phyloP scores from a whole-genome alignment of 768 basidiomycete species.

The Dioszegia crocea region DNA sequence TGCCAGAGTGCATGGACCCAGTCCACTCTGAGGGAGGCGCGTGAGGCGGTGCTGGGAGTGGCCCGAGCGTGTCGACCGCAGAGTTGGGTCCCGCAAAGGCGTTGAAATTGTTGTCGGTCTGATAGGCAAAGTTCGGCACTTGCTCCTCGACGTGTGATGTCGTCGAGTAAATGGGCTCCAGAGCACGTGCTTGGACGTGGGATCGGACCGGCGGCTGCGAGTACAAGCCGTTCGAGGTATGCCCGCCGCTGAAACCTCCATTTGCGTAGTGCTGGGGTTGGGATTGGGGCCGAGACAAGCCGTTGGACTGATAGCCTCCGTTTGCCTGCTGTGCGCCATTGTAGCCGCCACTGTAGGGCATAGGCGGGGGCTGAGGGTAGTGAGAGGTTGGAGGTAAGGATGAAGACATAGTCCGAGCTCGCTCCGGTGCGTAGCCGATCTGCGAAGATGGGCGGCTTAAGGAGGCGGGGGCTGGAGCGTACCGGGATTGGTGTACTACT shows the following conservation, averaged over 20 bases:
- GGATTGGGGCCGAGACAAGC: too few relatives aligned
- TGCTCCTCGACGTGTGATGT: not conserved
- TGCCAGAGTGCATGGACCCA: not conserved
- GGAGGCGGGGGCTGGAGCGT: not conserved
- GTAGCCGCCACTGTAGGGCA: too few relatives aligned
- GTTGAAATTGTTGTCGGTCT: not conserved
- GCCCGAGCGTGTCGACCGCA: not conserved
- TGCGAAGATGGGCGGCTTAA: too few relatives aligned
- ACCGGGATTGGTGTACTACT: not conserved
- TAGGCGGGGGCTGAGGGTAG: too few relatives aligned
- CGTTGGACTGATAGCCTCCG: too few relatives aligned
- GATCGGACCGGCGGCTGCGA: not conserved
- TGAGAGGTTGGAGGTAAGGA: too few relatives aligned
- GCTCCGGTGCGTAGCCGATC: too few relatives aligned
- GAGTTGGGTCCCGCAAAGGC: not conserved
- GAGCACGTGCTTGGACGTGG: not conserved
- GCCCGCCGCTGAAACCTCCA: not conserved
- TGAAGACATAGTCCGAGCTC: too few relatives aligned
- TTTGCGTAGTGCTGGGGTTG: too few relatives aligned
- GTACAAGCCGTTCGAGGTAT: not conserved
- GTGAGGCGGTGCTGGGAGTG: not conserved
- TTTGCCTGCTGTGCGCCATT: too few relatives aligned
- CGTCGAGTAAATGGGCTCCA: not conserved
- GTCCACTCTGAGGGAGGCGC: constrained; percentile 4
- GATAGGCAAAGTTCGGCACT: constrained; percentile 9